phyloP scores from a whole-genome alignment of 805 yeast species.

The Hermanozyma aechmeae region DNA sequence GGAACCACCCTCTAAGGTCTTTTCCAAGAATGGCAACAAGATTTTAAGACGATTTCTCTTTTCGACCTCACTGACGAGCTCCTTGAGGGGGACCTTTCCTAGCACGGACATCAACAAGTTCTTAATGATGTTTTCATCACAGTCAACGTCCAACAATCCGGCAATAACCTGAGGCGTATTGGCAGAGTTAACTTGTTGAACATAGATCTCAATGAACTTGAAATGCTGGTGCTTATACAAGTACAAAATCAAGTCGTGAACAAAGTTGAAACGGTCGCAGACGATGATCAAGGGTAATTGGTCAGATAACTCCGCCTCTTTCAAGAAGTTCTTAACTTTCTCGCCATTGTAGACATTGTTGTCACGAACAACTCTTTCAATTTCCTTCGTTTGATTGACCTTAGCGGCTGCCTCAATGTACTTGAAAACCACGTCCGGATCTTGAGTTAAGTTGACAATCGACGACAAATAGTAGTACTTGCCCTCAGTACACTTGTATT shows the following conservation, averaged over 20 bases:
- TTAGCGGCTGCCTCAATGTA: constrained; percentile 92
- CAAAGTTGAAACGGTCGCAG: constrained; percentile 84
- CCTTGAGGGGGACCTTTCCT: constrained; percentile 90
- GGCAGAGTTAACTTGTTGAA: constrained; percentile 93
- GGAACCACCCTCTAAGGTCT: constrained; percentile 73
- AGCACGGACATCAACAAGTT: constrained; percentile 72
- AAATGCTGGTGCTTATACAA: constrained; percentile 92
- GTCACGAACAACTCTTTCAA: constrained; percentile 91
- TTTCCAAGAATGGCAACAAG: constrained; percentile 86
- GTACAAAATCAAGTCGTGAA: constrained; percentile 88
- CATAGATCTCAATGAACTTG: constrained; percentile 95
- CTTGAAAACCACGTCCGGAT: constrained; percentile 90
- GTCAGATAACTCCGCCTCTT: constrained; percentile 88
- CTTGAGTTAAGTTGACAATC: constrained; percentile 88
- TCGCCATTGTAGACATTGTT: constrained; percentile 94
- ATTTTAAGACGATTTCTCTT: constrained; percentile 90
- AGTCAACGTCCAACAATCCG: constrained; percentile 92
- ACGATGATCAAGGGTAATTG: constrained; percentile 95
- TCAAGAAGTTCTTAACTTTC: constrained; percentile 92
- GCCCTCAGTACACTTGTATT: constrained; percentile 87
- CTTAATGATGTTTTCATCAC: constrained; percentile 85
- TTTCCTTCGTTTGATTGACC: constrained; percentile 84
- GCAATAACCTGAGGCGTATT: constrained; percentile 96
- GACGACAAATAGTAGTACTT: constrained; percentile 89
- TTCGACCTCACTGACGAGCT: constrained; percentile 89